Evolutionary conservation across 352 stramenopile genomes (phyloP).

Genomic region (Phytophthora fragariaefolia): DNA sequence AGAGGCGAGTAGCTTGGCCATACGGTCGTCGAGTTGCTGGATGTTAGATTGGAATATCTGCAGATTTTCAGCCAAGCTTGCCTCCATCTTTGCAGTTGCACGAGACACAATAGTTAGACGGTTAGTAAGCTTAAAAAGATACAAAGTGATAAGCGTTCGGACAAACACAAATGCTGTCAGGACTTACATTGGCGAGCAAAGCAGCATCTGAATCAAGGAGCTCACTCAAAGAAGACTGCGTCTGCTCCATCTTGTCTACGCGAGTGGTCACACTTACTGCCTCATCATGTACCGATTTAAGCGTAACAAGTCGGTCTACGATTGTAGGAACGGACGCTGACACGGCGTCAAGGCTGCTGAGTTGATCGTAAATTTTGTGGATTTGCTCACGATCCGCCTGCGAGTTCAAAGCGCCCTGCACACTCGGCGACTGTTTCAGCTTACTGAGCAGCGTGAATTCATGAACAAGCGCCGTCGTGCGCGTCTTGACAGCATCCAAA

Average conservation of each 20-base stretch:
- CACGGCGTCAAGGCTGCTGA: constrained; percentile 66
- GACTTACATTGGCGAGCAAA: constrained; percentile 73
- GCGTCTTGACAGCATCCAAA: constrained; percentile 79
- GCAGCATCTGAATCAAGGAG: constrained; percentile 69
- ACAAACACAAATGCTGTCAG: no score
- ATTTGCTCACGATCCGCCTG: constrained; percentile 74
- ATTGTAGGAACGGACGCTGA: constrained; percentile 65
- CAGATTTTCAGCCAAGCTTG: constrained; percentile 75
- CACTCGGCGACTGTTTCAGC: constrained; percentile 72
- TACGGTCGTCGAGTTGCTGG: constrained; percentile 74
- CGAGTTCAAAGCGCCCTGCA: constrained; percentile 60
- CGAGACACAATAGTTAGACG: constrained; percentile 14
- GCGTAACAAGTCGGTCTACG: constrained; percentile 73
- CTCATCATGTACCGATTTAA: constrained; percentile 81
- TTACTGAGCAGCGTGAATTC: constrained; percentile 83
- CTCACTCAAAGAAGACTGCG: constrained; percentile 56
- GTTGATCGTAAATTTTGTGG: constrained; percentile 74
- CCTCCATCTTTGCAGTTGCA: constrained; percentile 61
- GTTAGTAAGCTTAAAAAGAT: constrained; percentile 6
- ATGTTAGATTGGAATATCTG: constrained; percentile 83
- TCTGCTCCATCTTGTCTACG: constrained; percentile 69
- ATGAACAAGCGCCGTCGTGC: constrained; percentile 76
- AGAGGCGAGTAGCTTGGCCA: constrained; percentile 52
- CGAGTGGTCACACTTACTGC: constrained; percentile 53
- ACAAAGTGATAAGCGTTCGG: no score